Evolutionary conservation across 176 grass and related monocot genomes (phyloP).

Genomic region (Phoenix dactylifera): DNA sequence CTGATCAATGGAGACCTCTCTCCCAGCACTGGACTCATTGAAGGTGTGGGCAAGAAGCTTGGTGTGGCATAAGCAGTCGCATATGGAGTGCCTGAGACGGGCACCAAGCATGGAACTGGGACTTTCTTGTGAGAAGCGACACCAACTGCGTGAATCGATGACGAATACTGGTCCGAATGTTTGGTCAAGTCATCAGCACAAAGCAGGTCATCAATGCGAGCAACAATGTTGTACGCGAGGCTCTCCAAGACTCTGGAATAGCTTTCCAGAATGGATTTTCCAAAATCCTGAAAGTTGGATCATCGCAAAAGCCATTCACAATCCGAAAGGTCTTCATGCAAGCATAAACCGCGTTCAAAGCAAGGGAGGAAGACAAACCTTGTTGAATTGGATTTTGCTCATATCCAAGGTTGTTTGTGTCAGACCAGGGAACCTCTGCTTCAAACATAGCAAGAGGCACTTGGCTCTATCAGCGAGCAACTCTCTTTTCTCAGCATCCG

Average conservation of each 20-base stretch:
- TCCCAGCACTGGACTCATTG: slow-evolving; percentile 43
- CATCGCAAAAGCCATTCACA: too few species aligned
- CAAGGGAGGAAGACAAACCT: slow-evolving; percentile 28
- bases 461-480: slow-evolving; percentile 66
- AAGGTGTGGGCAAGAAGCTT: slow-evolving; percentile 47
- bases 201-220: slow-evolving; percentile 83
- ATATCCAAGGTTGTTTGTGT: slow-evolving; percentile 88
- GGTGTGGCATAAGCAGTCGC: slow-evolving; percentile 61
- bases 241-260: slow-evolving; percentile 96
- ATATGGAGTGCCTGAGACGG: slow-evolving; percentile 70
- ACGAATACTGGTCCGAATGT: slow-evolving; percentile 39
- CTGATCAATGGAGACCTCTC: slow-evolving; percentile 36
- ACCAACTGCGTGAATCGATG: slow-evolving; percentile 18
- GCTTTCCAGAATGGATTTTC: slow-evolving; percentile 82
- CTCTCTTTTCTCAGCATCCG: slow-evolving; percentile 64
- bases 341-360: neutral
- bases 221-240: slow-evolving; percentile 67
- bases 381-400: slow-evolving; percentile 94
- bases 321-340: too few species aligned
- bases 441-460: slow-evolving; percentile 73
- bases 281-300: slow-evolving; percentile 59
- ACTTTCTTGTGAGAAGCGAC: slow-evolving; percentile 43
- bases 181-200: slow-evolving; percentile 62
- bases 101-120: slow-evolving; percentile 47
- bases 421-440: slow-evolving; percentile 89